phyloP scores from a whole-genome alignment of 2,329 filamentous ascomycete genomes.

The Apiospora aurea region DNA sequence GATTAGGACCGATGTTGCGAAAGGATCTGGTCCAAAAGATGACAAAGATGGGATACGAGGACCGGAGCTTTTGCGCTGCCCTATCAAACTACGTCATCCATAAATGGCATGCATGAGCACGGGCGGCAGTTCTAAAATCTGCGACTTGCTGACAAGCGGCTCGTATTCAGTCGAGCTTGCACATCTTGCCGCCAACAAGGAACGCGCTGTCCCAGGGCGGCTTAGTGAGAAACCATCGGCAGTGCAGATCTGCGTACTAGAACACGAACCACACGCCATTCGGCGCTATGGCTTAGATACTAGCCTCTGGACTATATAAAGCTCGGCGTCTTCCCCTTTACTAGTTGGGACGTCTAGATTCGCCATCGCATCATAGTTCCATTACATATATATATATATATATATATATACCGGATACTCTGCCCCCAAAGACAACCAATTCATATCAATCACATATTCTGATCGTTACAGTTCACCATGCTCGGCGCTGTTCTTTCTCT shows the following conservation, averaged over 20 bases:
- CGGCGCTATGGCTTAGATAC: neutral
- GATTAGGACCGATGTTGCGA: neutral
- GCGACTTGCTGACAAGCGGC: neutral
- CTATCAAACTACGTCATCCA: conserved; percentile 7
- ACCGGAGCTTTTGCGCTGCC: neutral
- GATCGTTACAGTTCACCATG: conserved; percentile 3
- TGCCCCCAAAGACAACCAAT: neutral
- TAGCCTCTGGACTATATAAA: neutral
- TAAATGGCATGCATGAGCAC: neutral
- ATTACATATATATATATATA: neutral
- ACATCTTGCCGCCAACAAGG: neutral
- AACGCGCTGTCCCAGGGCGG: neutral
- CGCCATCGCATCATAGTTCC: neutral
- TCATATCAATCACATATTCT: neutral
- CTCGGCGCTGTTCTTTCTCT: conserved; percentile 19
- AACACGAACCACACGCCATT: neutral
- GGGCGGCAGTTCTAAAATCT: neutral
- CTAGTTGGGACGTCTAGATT: no score
- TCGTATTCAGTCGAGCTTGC: neutral
- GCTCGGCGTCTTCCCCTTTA: neutral
- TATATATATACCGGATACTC: neutral
- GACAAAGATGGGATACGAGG: neutral
- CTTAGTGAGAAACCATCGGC: neutral
- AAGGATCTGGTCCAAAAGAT: neutral
- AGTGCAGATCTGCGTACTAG: conserved; percentile 4